Conservation (phyloP, 768 basidiomycete genomes). For the Tephrocybe rancida region DNA sequence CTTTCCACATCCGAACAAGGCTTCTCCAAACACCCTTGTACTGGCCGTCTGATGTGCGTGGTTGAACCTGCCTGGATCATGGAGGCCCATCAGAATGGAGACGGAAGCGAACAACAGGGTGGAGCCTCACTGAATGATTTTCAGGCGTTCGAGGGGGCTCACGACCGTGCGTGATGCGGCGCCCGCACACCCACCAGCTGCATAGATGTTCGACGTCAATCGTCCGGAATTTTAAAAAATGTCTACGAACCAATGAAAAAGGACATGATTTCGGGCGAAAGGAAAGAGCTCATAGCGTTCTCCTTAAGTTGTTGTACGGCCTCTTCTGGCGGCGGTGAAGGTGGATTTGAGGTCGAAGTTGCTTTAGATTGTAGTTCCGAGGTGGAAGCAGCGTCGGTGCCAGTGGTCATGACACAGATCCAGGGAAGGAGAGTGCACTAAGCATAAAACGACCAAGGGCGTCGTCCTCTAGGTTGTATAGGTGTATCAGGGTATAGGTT, state of each 20-base stretch:
- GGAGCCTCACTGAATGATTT: conserved; percentile 88
- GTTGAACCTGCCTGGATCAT: conserved; percentile 85
- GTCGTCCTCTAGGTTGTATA: conserved; percentile 5
- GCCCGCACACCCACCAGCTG: conserved; percentile 60
- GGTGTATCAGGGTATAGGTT: conserved; percentile 17
- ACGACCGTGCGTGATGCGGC: conserved; percentile 89
- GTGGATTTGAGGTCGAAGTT: conserved; percentile 5
- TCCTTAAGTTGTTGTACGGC: conserved; percentile 13
- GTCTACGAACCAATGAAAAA: conserved; percentile 44
- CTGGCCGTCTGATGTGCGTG: conserved; percentile 56
- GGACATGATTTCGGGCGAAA: conserved; percentile 40
- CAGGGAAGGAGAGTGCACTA: conserved; percentile 11
- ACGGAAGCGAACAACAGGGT: not conserved
- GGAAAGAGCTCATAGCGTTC: conserved; percentile 17
- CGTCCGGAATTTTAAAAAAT: not conserved
- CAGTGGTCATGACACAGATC: conserved; percentile 14
- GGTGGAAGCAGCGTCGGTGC: conserved; percentile 6
- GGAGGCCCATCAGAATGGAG: conserved; percentile 5
- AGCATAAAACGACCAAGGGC: conserved; percentile 16
- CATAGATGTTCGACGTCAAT: conserved; percentile 7
- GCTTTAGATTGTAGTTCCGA: conserved; percentile 5
- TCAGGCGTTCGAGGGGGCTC: conserved; percentile 87
- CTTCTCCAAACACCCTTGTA: conserved; percentile 88
- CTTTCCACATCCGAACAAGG: conserved; percentile 86
- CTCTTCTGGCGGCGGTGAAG: not conserved